phyloP scores from a whole-genome alignment of 1,284 basidiomycete genomes.

The Testicularia cyperi region DNA sequence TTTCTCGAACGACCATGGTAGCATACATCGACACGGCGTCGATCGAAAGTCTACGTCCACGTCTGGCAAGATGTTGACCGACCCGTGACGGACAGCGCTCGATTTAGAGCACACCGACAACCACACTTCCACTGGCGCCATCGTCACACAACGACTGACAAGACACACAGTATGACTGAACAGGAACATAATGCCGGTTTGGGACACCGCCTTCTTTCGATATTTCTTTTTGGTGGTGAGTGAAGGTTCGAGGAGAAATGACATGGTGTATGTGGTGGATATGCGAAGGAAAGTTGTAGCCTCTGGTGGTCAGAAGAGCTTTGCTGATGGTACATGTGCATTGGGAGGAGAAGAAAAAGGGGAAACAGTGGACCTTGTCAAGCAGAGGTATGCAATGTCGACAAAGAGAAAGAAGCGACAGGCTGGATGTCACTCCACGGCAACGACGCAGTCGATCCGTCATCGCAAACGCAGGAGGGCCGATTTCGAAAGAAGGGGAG shows the following conservation, averaged over 20 bases:
- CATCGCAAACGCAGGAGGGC: background rate
- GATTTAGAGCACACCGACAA: no score
- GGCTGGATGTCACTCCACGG: no score
- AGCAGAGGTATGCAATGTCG: constrained; percentile 1
- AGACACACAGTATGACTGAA: constrained; percentile 1
- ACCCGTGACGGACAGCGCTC: no score
- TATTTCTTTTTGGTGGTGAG: constrained; percentile 6
- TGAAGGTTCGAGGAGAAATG: constrained; percentile 4
- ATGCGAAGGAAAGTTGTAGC: background rate
- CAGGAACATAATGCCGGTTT: constrained; percentile 7
- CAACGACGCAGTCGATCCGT: no score
- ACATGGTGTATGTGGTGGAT: background rate
- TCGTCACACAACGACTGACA: no score
- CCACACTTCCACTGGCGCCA: no score
- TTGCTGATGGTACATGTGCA: constrained; percentile 42
- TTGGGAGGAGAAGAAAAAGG: constrained; percentile 7
- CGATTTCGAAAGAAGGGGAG: constrained; percentile 40
- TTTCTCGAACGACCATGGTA: no score
- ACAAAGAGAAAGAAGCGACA: no score
- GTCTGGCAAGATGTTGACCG: no score
- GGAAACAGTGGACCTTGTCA: constrained; percentile 15
- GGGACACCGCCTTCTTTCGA: constrained; percentile 45
- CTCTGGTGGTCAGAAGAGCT: no score
- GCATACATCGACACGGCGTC: no score
- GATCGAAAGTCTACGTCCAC: no score